Evolutionary conservation across 176 grass and related monocot genomes (phyloP).

Genomic region (Chloris gayana): DNA sequence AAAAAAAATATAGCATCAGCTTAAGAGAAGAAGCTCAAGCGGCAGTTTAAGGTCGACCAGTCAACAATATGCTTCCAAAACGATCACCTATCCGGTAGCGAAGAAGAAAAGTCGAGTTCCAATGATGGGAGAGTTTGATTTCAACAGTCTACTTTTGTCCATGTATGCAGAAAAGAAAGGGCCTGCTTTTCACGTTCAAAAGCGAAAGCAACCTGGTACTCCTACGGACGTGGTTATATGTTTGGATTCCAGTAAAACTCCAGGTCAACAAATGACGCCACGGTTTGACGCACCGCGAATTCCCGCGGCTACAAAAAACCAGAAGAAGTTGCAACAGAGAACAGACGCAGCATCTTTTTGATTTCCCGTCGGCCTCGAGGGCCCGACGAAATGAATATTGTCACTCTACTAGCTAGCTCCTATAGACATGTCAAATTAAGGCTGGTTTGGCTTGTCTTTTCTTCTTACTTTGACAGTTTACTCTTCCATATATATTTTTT

Average conservation of each 20-base stretch:
- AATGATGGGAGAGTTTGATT: too few relatives aligned
- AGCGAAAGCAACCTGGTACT: not conserved
- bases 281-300: not conserved
- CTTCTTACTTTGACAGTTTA: slow-evolving; percentile 17
- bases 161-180: too few relatives aligned
- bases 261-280: slow-evolving; percentile 29
- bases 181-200: not conserved
- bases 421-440: not conserved
- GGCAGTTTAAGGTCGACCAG: too few relatives aligned
- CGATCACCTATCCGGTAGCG: too few relatives aligned
- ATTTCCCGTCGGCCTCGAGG: not conserved
- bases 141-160: too few relatives aligned
- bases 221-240: not conserved
- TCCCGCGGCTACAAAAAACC: not conserved
- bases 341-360: not conserved
- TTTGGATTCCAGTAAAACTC: not conserved
- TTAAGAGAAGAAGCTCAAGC: too few relatives aligned
- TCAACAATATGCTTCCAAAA: too few relatives aligned
- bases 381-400: not conserved
- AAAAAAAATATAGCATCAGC: too few relatives aligned
- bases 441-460: not conserved
- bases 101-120: too few relatives aligned
- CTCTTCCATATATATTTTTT: not conserved
- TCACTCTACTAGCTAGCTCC: not conserved
- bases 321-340: not conserved